Evolutionary conservation across 2,329 filamentous ascomycete species (phyloP).

Genomic region (Exophiala sideris): DNA sequence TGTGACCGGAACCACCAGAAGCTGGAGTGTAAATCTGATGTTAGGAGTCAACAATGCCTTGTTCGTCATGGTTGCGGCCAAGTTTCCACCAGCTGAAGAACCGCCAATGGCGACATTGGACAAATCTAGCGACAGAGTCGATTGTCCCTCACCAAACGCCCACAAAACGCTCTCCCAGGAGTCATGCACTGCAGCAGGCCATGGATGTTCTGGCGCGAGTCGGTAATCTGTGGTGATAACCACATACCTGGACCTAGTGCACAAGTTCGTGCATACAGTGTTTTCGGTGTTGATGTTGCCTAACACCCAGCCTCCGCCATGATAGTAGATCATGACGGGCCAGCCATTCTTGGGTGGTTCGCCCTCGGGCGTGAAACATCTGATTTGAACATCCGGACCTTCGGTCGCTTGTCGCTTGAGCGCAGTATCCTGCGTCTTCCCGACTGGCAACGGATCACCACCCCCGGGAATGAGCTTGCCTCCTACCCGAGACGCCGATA

Average conservation of each 20-base stretch:
- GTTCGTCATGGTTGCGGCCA: constrained; percentile 52
- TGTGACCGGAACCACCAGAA: constrained; percentile 56
- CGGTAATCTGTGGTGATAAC: constrained; percentile 57
- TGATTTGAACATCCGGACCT: constrained; percentile 47
- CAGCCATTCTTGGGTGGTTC: constrained; percentile 45
- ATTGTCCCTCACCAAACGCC: neutral
- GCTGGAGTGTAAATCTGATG: constrained; percentile 45
- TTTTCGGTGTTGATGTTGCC: constrained; percentile 59
- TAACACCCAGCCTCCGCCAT: constrained; percentile 59
- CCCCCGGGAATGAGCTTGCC: constrained; percentile 54
- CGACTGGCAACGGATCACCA: constrained; percentile 48
- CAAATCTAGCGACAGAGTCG: constrained; percentile 32
- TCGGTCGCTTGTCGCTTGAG: constrained; percentile 43
- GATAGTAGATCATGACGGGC: constrained; percentile 56
- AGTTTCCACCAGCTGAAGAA: constrained; percentile 51
- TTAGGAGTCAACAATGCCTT: constrained; percentile 32
- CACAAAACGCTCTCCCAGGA: constrained; percentile 1
- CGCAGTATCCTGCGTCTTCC: constrained; percentile 44
- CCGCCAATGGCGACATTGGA: constrained; percentile 48
- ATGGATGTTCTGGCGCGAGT: constrained; percentile 30
- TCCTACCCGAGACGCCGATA: constrained; percentile 50
- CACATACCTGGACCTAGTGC: constrained; percentile 48
- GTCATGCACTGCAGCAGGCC: neutral
- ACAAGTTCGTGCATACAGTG: constrained; percentile 54
- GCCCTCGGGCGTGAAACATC: constrained; percentile 51